Base-by-base conservation (phyloP, 306 rosid species). In the Citrullus mucosospermus region DNA sequence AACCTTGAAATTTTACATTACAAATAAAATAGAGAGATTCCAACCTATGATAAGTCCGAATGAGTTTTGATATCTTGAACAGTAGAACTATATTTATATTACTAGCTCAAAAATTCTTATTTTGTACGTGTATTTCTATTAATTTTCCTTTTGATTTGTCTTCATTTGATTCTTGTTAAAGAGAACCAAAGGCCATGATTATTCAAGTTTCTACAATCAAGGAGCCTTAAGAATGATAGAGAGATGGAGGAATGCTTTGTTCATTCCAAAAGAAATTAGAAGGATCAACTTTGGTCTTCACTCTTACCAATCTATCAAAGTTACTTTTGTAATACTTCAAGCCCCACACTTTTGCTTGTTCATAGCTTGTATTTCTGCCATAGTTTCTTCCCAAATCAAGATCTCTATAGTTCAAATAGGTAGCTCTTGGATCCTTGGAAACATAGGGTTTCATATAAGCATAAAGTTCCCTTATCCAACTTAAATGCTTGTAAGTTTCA, bases 381-480 rank as follows among this genome's bases (percentile, higher is more conserved):
- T 80, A 81, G 74, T 89, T 93, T 58, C 84, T 81, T 50, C 96
- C 93, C 82, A 89, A 56, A 60, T 93, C 98, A 2, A 91, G 91
- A 70, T 93, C 96, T 34, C 93, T 85, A 15, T 90, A 89, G 18
- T 91, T 93, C 84, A 93, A 85, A 51, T 88, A 93, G 9, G 95
- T 88, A 13, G 79, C 82, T 81, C 96, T 93, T 9, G 96, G 96
- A 59, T 79, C 78, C 71, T 78, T 85, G 0, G 96, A 87, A 1
- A 88, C 95, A 69, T 83, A 88, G 36, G 95, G 91, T 25, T 90
- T 67, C 98, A 91, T 89, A 78, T 82, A 87, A 30, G 80, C 78
- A 39, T 87, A 83, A 38, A 88, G 81, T 65, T 85, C 86, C 84
- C 96, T 82, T 4, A 86, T 88, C 97, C 92, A 86, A 0, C 78